A percentile compares a stretch with the other conserved stretches of the same genome.
These are phyloP conservation scores for Kurtzmaniella natalensis DNA, from an alignment of 1,139 yeast genomes.

Conservation along the genomic window DNA sequence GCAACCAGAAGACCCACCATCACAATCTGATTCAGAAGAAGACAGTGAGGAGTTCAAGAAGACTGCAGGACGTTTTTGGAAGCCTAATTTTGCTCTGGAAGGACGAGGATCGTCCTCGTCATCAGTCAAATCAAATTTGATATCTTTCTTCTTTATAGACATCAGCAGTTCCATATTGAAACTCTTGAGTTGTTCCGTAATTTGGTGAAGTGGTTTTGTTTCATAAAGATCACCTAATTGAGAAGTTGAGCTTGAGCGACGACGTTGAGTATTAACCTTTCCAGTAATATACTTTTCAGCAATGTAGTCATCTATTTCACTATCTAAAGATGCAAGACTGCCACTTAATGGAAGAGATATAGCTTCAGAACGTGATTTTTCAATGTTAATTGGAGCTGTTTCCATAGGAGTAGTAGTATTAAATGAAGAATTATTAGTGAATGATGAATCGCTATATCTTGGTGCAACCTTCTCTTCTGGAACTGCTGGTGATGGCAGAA, in stretches of 20 bases:
- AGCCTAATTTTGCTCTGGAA: slow-evolving; percentile 1
- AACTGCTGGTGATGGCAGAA: slow-evolving; percentile 16
- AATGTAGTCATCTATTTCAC: slow-evolving; percentile 59
- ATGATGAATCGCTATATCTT: too few species aligned
- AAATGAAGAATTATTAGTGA: too few species aligned
- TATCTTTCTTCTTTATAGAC: slow-evolving; percentile 17
- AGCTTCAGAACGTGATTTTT: slow-evolving; percentile 30
- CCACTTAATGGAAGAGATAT: slow-evolving; percentile 61
- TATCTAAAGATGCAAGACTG: slow-evolving; percentile 74
- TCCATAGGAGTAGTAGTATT: too few species aligned
- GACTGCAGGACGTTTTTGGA: neutral
- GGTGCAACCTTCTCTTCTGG: too few species aligned
- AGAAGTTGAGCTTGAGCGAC: slow-evolving; percentile 10
- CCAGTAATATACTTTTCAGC: slow-evolving; percentile 22
- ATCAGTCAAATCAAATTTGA: slow-evolving; percentile 1
- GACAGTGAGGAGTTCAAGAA: slow-evolving; percentile 13
- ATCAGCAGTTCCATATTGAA: slow-evolving; percentile 38
- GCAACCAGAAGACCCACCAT: too few species aligned
- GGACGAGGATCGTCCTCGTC: slow-evolving; percentile 9
- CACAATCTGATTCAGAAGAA: slow-evolving; percentile 15
- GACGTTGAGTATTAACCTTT: slow-evolving; percentile 1
- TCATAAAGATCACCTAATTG: slow-evolving; percentile 6
- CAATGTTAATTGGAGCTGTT: slow-evolving; percentile 34
- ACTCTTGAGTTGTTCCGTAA: slow-evolving; percentile 32
- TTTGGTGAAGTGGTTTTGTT: slow-evolving; percentile 9